Percentiles rank a stretch among this genome's conserved stretches.
These are phyloP conservation scores for Pilobolus umbonatus DNA, from an alignment of 192 early-diverging fungal genomes.

Conservation along the genomic window DNA sequence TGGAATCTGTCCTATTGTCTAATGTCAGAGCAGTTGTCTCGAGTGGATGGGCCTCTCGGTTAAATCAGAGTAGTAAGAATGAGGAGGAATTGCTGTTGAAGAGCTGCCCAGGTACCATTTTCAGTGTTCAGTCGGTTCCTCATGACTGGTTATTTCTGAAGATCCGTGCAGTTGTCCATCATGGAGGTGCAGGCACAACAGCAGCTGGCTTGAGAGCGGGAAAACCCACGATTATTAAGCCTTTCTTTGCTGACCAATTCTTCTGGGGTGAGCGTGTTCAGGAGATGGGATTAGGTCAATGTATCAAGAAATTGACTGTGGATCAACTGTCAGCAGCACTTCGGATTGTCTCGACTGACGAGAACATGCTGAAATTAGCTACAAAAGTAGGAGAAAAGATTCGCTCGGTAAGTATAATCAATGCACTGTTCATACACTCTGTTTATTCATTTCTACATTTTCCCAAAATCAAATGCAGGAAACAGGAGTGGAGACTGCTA, in stretches of 20 bases:
- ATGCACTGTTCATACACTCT: not conserved
- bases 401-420: constrained; percentile 19
- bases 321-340: constrained; percentile 49
- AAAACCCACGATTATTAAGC: constrained; percentile 63
- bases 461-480: constrained; percentile 34
- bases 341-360: constrained; percentile 47
- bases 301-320: constrained; percentile 51
- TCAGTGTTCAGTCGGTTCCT: constrained; percentile 58
- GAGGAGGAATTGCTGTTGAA: constrained; percentile 20
- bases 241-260: constrained; percentile 65
- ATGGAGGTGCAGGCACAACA: constrained; percentile 73
- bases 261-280: constrained; percentile 71
- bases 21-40: constrained; percentile 63
- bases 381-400: constrained; percentile 49
- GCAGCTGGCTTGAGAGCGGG: constrained; percentile 70
- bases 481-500: constrained; percentile 54
- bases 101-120: constrained; percentile 44
- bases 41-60: constrained; percentile 65
- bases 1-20: constrained; percentile 58
- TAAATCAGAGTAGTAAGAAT: constrained; percentile 25
- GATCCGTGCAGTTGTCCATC: constrained; percentile 64
- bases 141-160: constrained; percentile 75
- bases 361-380: constrained; percentile 48
- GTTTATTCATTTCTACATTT: not conserved
- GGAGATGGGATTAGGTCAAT: constrained; percentile 57